Conservation (phyloP, 257 asterid genomes). For the Nicotiana obtusifolia region DNA sequence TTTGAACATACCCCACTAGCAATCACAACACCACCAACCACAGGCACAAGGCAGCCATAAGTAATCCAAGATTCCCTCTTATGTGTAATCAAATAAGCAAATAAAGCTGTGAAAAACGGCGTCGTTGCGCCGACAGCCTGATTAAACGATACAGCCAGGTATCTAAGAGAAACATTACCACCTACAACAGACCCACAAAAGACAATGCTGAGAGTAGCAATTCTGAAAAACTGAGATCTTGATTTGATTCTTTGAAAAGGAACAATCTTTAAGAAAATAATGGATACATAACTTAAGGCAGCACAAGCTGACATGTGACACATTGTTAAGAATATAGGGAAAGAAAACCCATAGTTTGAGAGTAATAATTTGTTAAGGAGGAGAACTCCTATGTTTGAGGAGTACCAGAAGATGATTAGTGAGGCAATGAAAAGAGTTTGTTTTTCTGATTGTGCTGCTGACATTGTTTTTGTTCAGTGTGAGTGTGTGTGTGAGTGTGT, state of each 20-base stretch:
- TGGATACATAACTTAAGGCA: slow-evolving; percentile 28
- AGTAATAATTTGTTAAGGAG: slow-evolving; percentile 31
- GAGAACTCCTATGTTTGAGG: slow-evolving; percentile 35
- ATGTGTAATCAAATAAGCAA: slow-evolving; percentile 28
- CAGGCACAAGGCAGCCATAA: slow-evolving; percentile 28
- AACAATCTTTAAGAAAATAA: slow-evolving; percentile 30
- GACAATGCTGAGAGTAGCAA: slow-evolving; percentile 28
- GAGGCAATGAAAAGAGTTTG: slow-evolving; percentile 3
- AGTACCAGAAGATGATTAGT: slow-evolving; percentile 18
- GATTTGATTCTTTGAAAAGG: slow-evolving; percentile 32
- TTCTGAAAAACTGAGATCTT: slow-evolving; percentile 29
- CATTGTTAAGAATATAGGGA: slow-evolving; percentile 35
- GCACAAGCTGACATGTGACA: slow-evolving; percentile 39
- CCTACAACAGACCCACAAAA: slow-evolving; percentile 33
- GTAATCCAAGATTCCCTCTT: slow-evolving; percentile 36
- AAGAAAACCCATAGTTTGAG: slow-evolving; percentile 30
- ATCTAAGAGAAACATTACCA: slow-evolving; percentile 30
- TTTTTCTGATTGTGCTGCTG: slow-evolving; percentile 6
- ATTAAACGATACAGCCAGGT: slow-evolving; percentile 30
- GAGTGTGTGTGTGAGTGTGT: not conserved
- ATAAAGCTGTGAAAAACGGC: slow-evolving; percentile 34
- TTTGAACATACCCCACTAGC: slow-evolving; percentile 35
- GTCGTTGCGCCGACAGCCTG: slow-evolving; percentile 39
- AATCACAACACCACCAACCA: slow-evolving; percentile 33
- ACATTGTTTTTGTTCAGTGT: not conserved